Evolutionary conservation across 345 rosid genomes (phyloP), one percentile per base, ranked within the genome.

Genomic region (Eucalyptus regnans): DNA sequence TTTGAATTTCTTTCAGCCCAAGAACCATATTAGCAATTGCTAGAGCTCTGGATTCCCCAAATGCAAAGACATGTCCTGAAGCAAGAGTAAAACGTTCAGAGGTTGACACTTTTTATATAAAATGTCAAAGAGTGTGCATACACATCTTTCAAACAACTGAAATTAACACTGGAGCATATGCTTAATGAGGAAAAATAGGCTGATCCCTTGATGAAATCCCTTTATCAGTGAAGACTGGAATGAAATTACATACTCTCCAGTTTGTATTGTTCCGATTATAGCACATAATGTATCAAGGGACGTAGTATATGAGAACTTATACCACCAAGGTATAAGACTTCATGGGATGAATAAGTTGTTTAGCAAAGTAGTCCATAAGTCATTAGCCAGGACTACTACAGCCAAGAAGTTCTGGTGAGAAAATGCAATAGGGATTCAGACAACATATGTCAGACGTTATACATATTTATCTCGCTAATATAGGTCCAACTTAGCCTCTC

Each of bases 1-100:
- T 98, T 94, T 98, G 99, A 90, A 98, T 97, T 95, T 98, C 99
- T 91, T 98, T 98, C 91, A 98, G 93, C 87, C 99, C 99, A 87
- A 98, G 99, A 92, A 98, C 99, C 99, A 98, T 98, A 91, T 98
- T 98, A 89, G 99, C 99, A 89, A 98, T 98, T 76, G 99, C 99
- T 92, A 98, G 91, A 88, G 97, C 96, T 97, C 99, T 95, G 68
- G 99, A 97, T 86, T 98, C 99, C 90, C 99, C 99, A 89, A 98
- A 98, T 60, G 99, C 99, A 79, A 98, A 98, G 90, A 98, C 94
- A 91, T 98, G 99, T 87, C 99, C 99, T 98, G 92, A 90, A 83
- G 88, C 62, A 90, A 88, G 68, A 88, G 56, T 43, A 50, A 18
- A 79, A 71, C 41, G n/a, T 80, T 76, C 84, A 41, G 27, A 41